A percentile compares a stretch with the other conserved stretches of the same genome.
Conservation (phyloP, 306 rosid genomes). For the Prunus salicina region DNA sequence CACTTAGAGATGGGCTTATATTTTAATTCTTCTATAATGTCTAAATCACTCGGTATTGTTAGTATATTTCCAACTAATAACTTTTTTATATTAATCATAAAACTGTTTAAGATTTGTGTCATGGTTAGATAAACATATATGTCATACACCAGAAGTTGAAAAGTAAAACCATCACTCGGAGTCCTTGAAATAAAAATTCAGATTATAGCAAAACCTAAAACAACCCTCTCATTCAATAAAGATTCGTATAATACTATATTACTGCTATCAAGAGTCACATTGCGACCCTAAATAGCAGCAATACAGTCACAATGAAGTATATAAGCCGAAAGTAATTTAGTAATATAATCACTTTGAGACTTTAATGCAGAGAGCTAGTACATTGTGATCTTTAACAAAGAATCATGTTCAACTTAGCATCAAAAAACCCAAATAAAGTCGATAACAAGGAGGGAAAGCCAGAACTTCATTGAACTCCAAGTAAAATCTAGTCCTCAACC, state of each 20-base stretch:
- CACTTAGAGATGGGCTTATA: not conserved
- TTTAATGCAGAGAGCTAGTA: not conserved
- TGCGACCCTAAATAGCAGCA: no score
- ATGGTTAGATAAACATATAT: no score
- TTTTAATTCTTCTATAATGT: not conserved
- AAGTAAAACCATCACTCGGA: no score
- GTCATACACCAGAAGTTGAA: no score
- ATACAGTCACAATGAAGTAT: not conserved
- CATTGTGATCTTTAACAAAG: not conserved
- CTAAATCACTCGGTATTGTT: not conserved
- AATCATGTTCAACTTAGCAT: not conserved
- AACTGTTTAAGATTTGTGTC: no score
- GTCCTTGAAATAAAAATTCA: no score
- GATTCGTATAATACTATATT: not conserved
- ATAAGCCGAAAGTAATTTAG: not conserved
- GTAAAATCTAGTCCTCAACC: conserved; percentile 5
- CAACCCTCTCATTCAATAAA: not conserved
- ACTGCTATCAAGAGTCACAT: no score
- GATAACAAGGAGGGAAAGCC: not conserved
- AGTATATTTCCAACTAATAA: no score
- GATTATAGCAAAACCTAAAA: not conserved
- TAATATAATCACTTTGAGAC: not conserved
- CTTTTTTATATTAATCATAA: no score
- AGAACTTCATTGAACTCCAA: not conserved
- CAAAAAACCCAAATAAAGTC: not conserved